These are phyloP conservation scores for Neurospora intermedia DNA, from an alignment of 495 filamentous ascomycete genomes.

Conservation along the genomic window DNA sequence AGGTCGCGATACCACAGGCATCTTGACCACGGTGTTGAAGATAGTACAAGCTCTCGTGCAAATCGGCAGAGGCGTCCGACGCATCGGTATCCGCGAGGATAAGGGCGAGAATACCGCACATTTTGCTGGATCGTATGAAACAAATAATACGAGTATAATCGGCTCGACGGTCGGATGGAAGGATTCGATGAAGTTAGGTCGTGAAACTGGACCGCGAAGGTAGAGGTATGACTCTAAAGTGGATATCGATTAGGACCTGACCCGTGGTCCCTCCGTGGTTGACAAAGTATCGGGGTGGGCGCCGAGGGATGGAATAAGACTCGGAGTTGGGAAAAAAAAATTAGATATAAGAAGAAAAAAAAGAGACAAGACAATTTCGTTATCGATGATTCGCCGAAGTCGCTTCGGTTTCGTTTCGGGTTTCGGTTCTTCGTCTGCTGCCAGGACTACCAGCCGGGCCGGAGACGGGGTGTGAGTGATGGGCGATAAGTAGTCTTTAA, in stretches of 20 bases:
- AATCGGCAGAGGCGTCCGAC: conserved; percentile 42
- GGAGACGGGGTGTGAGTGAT: background rate
- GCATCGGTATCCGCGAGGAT: conserved; percentile 55
- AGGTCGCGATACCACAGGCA: conserved; percentile 81
- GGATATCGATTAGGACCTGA: background rate
- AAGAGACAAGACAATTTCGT: background rate
- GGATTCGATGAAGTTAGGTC: background rate
- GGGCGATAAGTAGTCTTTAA: background rate
- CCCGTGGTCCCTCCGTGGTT: background rate
- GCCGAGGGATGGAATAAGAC: background rate
- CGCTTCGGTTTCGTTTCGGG: background rate
- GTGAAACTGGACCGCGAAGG: background rate
- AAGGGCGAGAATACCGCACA: conserved; percentile 83
- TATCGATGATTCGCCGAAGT: background rate
- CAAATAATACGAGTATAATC: background rate
- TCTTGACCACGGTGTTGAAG: conserved; percentile 80
- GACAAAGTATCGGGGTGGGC: background rate
- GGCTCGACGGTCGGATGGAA: background rate
- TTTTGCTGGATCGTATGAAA: conserved; percentile 25
- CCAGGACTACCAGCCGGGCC: background rate
- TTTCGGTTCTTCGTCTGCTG: background rate
- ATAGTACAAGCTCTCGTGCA: conserved; percentile 84
- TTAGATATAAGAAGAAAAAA: background rate
- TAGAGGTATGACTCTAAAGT: background rate
- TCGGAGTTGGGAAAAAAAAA: background rate